A percentile compares a stretch with the other conserved stretches of the same genome.
Evolutionary conservation across 2,329 filamentous ascomycete species (phyloP).

Genomic region (Orbilia javanica): DNA sequence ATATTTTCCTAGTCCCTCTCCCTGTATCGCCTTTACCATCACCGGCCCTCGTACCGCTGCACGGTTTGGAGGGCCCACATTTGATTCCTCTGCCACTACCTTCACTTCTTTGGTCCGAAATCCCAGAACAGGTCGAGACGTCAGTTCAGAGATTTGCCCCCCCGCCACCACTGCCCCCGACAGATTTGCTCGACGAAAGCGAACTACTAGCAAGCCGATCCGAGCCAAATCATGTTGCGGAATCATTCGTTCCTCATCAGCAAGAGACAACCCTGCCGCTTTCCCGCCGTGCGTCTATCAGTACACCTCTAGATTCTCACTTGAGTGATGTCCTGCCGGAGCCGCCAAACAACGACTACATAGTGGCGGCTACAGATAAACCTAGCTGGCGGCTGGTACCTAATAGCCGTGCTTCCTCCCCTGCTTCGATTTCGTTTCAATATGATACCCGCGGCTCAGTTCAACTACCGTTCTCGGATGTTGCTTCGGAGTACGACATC

Average conservation of each 20-base stretch:
- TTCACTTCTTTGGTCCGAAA: background rate
- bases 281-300: slow-evolving; percentile 8
- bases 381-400: background rate
- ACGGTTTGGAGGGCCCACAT: background rate
- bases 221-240: background rate
- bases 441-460: background rate
- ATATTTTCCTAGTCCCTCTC: slow-evolving; percentile 13
- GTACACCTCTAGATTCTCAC: background rate
- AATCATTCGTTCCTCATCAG: background rate
- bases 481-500: background rate
- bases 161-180: background rate
- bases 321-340: background rate
- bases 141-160: background rate
- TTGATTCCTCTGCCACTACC: slow-evolving; percentile 3
- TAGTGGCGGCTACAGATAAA: background rate
- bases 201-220: slow-evolving; percentile 27
- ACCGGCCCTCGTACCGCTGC: background rate
- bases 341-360: background rate
- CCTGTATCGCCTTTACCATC: slow-evolving; percentile 24
- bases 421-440: background rate
- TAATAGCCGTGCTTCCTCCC: slow-evolving; percentile 8
- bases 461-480: slow-evolving; percentile 15
- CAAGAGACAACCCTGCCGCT: background rate
- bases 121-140: background rate
- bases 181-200: background rate